These are phyloP conservation scores for Apiotrichum mycotoxinovorans DNA, from an alignment of 1,284 basidiomycete genomes.

Conservation along the genomic window DNA sequence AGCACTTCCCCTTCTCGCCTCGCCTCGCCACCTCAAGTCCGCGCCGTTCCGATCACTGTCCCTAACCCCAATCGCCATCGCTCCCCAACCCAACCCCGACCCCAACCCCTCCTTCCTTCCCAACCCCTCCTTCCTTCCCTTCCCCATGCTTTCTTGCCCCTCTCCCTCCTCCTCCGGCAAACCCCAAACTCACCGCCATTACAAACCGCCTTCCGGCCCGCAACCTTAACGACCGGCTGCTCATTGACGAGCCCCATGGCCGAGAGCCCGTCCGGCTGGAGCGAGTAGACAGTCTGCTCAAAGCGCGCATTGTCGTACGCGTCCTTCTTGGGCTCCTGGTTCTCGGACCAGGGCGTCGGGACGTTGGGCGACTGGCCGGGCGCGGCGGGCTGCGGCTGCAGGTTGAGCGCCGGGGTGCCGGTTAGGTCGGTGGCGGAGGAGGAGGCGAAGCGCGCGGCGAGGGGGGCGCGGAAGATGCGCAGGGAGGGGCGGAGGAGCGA, in stretches of 20 bases:
- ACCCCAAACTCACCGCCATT: slow-evolving; percentile 73
- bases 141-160: neutral
- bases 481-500: slow-evolving; percentile 3
- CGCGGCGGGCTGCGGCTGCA: slow-evolving; percentile 6
- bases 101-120: neutral
- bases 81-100: too few species aligned
- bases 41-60: too few species aligned
- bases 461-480: neutral
- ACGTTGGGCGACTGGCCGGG: slow-evolving; percentile 69
- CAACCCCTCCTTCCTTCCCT: neutral
- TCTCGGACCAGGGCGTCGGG: slow-evolving; percentile 70
- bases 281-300: slow-evolving; percentile 80
- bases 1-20: too few species aligned
- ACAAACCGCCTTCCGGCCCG: slow-evolving; percentile 79
- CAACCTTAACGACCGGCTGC: slow-evolving; percentile 77
- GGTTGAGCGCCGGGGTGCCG: slow-evolving; percentile 7
- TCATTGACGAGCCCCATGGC: slow-evolving; percentile 57
- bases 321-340: slow-evolving; percentile 55
- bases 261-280: slow-evolving; percentile 59
- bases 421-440: neutral
- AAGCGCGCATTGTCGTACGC: slow-evolving; percentile 54
- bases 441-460: neutral
- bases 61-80: too few species aligned
- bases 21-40: too few species aligned
- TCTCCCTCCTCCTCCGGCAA: neutral